These are phyloP conservation scores for Boletus huronensis DNA, from an alignment of 768 basidiomycete species.

Conservation along the genomic window DNA sequence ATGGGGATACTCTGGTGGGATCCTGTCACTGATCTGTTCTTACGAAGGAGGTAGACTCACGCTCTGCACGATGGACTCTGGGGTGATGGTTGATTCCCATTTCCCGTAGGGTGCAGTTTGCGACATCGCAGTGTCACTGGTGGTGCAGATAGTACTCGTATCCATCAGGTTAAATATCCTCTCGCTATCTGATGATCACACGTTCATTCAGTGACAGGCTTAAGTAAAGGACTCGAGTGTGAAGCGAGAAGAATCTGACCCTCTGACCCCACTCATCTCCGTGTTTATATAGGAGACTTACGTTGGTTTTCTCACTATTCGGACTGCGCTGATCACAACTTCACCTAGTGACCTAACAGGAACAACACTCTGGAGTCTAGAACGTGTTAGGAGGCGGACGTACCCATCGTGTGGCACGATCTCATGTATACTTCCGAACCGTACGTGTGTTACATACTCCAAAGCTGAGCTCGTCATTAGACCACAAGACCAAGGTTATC, in stretches of 20 bases:
- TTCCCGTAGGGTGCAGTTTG: constrained; percentile 52
- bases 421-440: background rate
- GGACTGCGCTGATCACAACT: background rate
- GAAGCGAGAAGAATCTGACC: too few species aligned
- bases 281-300: background rate
- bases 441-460: background rate
- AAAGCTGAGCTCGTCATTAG: background rate
- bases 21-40: background rate
- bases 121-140: constrained; percentile 8
- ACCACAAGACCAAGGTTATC: background rate
- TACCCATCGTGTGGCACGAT: background rate
- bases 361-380: background rate
- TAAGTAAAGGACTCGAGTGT: background rate
- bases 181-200: background rate
- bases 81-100: constrained; percentile 57
- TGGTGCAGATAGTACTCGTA: background rate
- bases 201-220: background rate
- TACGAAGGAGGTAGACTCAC: constrained; percentile 28
- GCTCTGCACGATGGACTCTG: constrained; percentile 48
- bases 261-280: background rate
- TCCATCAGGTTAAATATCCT: background rate
- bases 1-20: constrained; percentile 28
- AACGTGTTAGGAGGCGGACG: background rate
- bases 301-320: background rate
- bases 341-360: background rate